A percentile compares a stretch with the other conserved stretches of the same genome.
These are phyloP conservation scores for Gossypium davidsonii DNA, from an alignment of 441 rosid genomes.

Conservation along the genomic window DNA sequence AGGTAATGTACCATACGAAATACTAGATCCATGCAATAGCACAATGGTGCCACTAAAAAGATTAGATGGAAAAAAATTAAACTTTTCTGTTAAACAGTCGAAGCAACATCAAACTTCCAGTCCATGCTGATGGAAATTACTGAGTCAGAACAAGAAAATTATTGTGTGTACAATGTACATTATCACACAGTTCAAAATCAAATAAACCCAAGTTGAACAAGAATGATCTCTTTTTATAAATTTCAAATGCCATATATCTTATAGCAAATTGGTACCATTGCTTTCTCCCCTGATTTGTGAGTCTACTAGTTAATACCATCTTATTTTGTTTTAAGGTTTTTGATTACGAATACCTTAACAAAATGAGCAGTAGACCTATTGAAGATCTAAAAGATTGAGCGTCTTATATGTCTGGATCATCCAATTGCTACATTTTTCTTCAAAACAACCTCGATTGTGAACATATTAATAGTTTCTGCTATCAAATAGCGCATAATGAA, in stretches of 20 bases:
- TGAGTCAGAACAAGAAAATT: not conserved
- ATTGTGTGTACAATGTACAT: not conserved
- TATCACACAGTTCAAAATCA: not conserved
- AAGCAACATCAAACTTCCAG: not conserved
- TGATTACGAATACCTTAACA: not conserved
- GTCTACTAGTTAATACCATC: not conserved
- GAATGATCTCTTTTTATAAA: not conserved
- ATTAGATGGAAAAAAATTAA: not conserved
- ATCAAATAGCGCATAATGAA: not conserved
- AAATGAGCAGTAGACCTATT: not conserved
- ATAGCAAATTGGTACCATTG: not conserved
- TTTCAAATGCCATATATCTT: not conserved
- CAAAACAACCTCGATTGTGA: not conserved
- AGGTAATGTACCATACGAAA: conserved; percentile 18
- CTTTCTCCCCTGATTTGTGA: not conserved
- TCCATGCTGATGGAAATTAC: not conserved
- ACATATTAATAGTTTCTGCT: not conserved
- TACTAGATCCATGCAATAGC: not conserved
- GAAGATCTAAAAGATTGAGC: not conserved
- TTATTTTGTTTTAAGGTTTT: not conserved
- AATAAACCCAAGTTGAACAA: not conserved
- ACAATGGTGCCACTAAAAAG: not conserved
- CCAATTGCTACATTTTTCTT: not conserved
- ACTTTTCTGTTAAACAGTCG: not conserved
- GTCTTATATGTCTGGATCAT: not conserved